Percentiles rank a stretch among this genome's conserved stretches.
Conservation (phyloP, 2,329 filamentous ascomycete genomes). For the Xylaria sp. region DNA sequence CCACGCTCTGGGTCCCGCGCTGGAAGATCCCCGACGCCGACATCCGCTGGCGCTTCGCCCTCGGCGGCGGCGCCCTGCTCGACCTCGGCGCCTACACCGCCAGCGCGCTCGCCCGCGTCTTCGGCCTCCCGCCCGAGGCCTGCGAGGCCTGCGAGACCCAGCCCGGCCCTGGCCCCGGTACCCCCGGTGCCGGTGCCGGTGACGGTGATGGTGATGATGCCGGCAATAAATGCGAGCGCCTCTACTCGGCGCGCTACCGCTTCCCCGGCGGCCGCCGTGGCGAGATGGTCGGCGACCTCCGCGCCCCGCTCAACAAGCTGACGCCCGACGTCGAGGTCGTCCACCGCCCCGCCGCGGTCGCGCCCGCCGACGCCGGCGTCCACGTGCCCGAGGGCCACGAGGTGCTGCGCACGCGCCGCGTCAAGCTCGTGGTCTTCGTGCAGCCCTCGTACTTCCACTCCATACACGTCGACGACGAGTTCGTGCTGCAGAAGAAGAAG, state of each 20-base stretch:
- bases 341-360: constrained; percentile 27
- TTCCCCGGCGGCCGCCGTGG: constrained; percentile 40
- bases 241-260: constrained; percentile 37
- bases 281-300: constrained; percentile 36
- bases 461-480: constrained; percentile 33
- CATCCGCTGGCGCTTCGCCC: constrained; percentile 47
- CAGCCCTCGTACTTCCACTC: constrained; percentile 22
- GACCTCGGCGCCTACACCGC: constrained; percentile 42
- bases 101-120: constrained; percentile 36
- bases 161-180: constrained; percentile 23
- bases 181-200: too few species aligned
- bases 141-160: constrained; percentile 34
- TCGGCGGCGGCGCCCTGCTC: constrained; percentile 47
- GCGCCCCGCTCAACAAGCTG: constrained; percentile 23
- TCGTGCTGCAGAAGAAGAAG: too few species aligned
- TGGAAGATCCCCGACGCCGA: constrained; percentile 41
- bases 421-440: constrained; percentile 29
- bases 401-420: constrained; percentile 27
- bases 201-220: too few species aligned
- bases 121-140: constrained; percentile 38
- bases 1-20: constrained; percentile 36
- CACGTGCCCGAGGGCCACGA: constrained; percentile 26
- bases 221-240: constrained; percentile 33
- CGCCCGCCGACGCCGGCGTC: constrained; percentile 17
- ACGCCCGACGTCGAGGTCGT: constrained; percentile 26